Evolutionary conservation across 1,139 yeast species (phyloP).

Genomic region (Debaryomyces fabryi): DNA sequence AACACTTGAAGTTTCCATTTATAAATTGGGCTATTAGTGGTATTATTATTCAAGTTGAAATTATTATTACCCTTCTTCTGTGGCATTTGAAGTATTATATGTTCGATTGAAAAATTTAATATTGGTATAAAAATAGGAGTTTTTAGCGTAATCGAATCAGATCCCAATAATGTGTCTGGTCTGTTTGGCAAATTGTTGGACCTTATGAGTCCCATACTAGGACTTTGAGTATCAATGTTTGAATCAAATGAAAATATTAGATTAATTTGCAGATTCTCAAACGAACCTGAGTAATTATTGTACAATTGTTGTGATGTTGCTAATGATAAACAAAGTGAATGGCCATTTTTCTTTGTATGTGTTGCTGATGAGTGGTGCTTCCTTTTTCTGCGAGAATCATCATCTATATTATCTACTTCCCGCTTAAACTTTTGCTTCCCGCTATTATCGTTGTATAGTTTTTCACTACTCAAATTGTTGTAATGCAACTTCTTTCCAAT

Average conservation of each 20-base stretch:
- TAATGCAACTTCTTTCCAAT: conserved; percentile 63
- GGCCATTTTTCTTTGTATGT: conserved; percentile 2
- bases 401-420: conserved; percentile 4
- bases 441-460: conserved; percentile 50
- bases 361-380: conserved; percentile 8
- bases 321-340: conserved; percentile 28
- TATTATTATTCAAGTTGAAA: conserved; percentile 19
- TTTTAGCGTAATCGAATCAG: conserved; percentile 13
- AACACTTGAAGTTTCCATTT: conserved; percentile 40
- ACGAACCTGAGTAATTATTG: conserved; percentile 37
- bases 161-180: neutral
- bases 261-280: conserved; percentile 34
- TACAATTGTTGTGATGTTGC: conserved; percentile 46
- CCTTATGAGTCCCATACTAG: conserved; percentile 42
- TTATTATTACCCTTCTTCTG: conserved; percentile 26
- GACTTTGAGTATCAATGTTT: conserved; percentile 45
- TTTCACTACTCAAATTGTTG: conserved; percentile 61
- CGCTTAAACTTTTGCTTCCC: conserved; percentile 13
- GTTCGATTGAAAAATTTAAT: conserved; percentile 43
- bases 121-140: conserved; percentile 44
- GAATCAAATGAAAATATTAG: conserved; percentile 64
- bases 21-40: conserved; percentile 22
- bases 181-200: conserved; percentile 12
- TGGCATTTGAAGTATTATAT: conserved; percentile 30
- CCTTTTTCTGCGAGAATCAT: conserved; percentile 15